Evolutionary conservation across 2,329 filamentous ascomycete species (phyloP).

Genomic region (Pyrenophora seminiperda): DNA sequence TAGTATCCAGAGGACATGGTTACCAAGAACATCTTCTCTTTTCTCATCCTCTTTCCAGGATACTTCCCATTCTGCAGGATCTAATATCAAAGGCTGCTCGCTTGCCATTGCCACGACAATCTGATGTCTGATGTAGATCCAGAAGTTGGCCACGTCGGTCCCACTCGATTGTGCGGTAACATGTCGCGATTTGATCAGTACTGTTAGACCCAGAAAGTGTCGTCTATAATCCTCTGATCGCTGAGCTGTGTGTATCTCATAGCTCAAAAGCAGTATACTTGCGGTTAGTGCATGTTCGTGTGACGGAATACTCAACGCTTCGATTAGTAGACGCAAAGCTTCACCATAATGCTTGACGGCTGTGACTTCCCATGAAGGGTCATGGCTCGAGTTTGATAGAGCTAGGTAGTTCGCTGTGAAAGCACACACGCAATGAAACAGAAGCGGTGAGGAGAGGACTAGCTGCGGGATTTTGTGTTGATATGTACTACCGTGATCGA

Average conservation of each 20-base stretch:
- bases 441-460: conserved; percentile 35
- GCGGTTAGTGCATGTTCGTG: conserved; percentile 40
- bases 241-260: conserved; percentile 38
- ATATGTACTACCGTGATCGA: conserved; percentile 39
- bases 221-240: conserved; percentile 37
- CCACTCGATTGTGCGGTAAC: conserved; percentile 38
- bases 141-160: conserved; percentile 43
- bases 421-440: conserved; percentile 44
- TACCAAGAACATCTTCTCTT: conserved; percentile 41
- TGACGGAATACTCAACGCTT: conserved; percentile 31
- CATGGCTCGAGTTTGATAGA: conserved; percentile 27
- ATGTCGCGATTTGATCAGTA: conserved; percentile 37
- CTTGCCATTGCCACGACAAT: conserved; percentile 40
- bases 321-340: conserved; percentile 38
- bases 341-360: conserved; percentile 40
- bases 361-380: conserved; percentile 39
- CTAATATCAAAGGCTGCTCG: conserved; percentile 35
- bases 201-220: conserved; percentile 40
- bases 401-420: conserved; percentile 45
- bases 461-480: conserved; percentile 38
- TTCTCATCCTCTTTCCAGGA: conserved; percentile 34
- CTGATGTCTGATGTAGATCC: conserved; percentile 44
- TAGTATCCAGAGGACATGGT: conserved; percentile 44
- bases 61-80: conserved; percentile 42
- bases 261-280: conserved; percentile 43